Percentiles rank a stretch among this genome's conserved stretches.
Evolutionary conservation across 495 filamentous ascomycete species (phyloP).

Genomic region (Penicillium maclennaniae): DNA sequence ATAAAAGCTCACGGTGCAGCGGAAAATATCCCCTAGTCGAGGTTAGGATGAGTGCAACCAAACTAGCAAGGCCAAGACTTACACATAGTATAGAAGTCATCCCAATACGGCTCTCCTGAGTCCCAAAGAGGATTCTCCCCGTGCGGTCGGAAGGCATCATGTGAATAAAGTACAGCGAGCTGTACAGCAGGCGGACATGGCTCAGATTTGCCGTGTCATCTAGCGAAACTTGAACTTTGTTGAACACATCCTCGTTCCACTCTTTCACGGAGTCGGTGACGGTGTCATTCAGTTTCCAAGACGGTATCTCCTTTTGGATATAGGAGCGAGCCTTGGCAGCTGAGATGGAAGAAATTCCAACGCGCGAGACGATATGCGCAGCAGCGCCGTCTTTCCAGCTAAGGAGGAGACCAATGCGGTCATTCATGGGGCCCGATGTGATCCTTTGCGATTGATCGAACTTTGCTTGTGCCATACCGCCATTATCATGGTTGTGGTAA

Average conservation of each 20-base stretch:
- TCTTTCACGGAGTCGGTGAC: constrained; percentile 47
- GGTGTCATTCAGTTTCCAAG: constrained; percentile 43
- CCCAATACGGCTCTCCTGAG: constrained; percentile 65
- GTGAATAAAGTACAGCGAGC: constrained; percentile 65
- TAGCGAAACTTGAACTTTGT: constrained; percentile 53
- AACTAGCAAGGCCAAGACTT: constrained; percentile 2
- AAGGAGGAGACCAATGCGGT: constrained; percentile 34
- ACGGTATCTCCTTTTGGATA: constrained; percentile 58
- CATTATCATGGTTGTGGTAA: constrained; percentile 30
- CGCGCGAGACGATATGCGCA: constrained; percentile 49
- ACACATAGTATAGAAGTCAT: constrained; percentile 50
- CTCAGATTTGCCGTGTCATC: constrained; percentile 51
- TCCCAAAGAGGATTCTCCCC: constrained; percentile 70
- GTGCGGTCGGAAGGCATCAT: constrained; percentile 70
- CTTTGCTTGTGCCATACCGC: constrained; percentile 18
- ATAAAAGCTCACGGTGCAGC: constrained; percentile 50
- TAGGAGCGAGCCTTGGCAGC: constrained; percentile 35
- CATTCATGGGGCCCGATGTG: constrained; percentile 33
- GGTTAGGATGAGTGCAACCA: constrained; percentile 11
- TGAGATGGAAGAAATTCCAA: constrained; percentile 56
- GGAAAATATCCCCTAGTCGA: constrained; percentile 38
- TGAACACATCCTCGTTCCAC: constrained; percentile 61
- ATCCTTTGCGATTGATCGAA: constrained; percentile 24
- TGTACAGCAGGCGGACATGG: constrained; percentile 63
- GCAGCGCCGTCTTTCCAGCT: constrained; percentile 27